Conservation (phyloP, 2,329 filamentous ascomycete genomes). For the Didymella lethalis region DNA sequence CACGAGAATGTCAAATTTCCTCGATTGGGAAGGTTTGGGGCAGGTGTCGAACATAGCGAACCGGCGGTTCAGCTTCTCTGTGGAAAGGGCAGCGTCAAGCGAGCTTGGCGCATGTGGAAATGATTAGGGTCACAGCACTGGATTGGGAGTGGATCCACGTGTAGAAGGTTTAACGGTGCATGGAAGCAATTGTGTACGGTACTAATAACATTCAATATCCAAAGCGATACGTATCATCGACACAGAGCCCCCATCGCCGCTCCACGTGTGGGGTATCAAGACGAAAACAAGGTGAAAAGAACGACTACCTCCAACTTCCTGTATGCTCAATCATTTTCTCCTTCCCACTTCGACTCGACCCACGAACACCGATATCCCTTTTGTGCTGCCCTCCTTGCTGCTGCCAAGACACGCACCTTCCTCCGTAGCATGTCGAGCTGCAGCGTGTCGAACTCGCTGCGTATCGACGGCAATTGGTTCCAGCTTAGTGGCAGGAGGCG, state of each 20-base stretch:
- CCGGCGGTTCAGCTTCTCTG: not conserved
- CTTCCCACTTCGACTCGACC: not conserved
- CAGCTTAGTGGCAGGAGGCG: not conserved
- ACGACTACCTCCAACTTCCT: slow-evolving; percentile 1
- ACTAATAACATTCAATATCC: slow-evolving; percentile 17
- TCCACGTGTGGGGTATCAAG: slow-evolving; percentile 22
- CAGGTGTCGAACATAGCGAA: slow-evolving; percentile 1
- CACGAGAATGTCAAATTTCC: not conserved
- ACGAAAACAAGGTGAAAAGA: slow-evolving; percentile 14
- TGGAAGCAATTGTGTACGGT: not conserved
- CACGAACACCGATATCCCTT: not conserved
- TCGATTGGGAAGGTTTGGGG: not conserved
- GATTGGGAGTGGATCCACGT: not conserved
- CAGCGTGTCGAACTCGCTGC: not conserved
- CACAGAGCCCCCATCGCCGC: slow-evolving; percentile 14
- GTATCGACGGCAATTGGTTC: not conserved
- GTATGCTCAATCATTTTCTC: not conserved
- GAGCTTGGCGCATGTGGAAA: slow-evolving; percentile 5
- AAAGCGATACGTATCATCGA: slow-evolving; percentile 4
- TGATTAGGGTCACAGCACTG: not conserved
- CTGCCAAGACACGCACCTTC: not conserved
- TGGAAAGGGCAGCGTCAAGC: slow-evolving; percentile 1
- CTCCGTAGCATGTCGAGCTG: not conserved
- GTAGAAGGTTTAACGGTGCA: not conserved
- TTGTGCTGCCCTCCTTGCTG: not conserved